Base-by-base conservation (phyloP, 345 rosid species). In the Hypericum androsaemum region DNA sequence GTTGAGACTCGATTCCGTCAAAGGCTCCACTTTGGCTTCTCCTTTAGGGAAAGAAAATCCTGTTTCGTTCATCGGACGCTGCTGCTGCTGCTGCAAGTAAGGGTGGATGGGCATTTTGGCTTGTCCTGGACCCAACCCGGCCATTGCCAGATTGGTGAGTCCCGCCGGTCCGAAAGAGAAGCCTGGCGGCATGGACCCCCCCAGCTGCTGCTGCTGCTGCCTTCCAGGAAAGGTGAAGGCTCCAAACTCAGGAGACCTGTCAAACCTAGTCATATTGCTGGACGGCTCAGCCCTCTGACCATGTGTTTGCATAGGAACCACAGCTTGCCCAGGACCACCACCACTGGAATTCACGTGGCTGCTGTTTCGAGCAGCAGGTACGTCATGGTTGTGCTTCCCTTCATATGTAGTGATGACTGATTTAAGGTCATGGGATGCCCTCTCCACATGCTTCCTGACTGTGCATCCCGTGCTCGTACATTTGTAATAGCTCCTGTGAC, bases 361-460 rank as follows among this genome's bases (percentile, higher is more conserved):
- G 55, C 66, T 67, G 39, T 67, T 67, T 6, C 71, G 71, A 47
- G 71, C 71, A 10, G 71, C 89, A 6, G 96, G 96, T 11, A 92
- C 95, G 44, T 88, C 96, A n/a, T 92, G 98, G 60, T 85, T 85
- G 73, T 92, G 98, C 75, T 92, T 92, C 54, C 98, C 96, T 69
- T 92, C 98, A 35, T 92, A 92, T 2, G 98, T 85, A 0, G 98
- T 92, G 57, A 92, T 88, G 42, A 92, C 98, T 0, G 98, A 85
- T 71, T 84, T 22, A 22, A 22, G 32, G 32, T 22, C 32, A 22
- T 22, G 32, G 32, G 32, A 22, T 22, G 32, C 32, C 32, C 32
- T 22, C 32, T 22, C 32, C 4, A 22, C 32, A 22, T 22, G 32
- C 32, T 22, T 22, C 32, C 98, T 83, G 60, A 92, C 98, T 0